phyloP scores from a whole-genome alignment of 371 early-diverging fungal species.

The Chytridium lagenaria region DNA sequence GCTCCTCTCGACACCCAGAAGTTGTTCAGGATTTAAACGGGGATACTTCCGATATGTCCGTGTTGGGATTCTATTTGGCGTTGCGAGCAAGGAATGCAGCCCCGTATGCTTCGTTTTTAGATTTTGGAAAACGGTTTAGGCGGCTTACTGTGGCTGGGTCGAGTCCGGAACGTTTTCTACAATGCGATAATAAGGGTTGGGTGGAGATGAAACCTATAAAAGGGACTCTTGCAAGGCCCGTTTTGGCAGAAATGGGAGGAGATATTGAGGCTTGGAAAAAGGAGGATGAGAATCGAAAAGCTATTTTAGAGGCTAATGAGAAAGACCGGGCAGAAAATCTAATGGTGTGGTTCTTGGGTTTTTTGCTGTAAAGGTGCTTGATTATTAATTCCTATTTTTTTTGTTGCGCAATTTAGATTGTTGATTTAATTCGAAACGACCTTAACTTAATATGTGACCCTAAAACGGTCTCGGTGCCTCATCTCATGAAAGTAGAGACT shows the following conservation, averaged over 20 bases:
- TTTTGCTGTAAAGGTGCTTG: background rate
- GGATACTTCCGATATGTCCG: background rate
- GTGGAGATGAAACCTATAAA: constrained; percentile 97
- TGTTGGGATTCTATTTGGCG: constrained; percentile 64
- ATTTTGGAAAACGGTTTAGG: constrained; percentile 35
- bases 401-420: constrained; percentile 73
- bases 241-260: constrained; percentile 31
- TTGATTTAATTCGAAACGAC: constrained; percentile 95
- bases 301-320: constrained; percentile 68
- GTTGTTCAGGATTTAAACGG: background rate
- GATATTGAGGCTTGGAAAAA: constrained; percentile 37
- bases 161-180: constrained; percentile 89
- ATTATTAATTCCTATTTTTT: constrained; percentile 19
- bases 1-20: too few relatives aligned
- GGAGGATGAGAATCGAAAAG: constrained; percentile 61
- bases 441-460: constrained; percentile 71
- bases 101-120: constrained; percentile 81
- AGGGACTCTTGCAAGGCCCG: constrained; percentile 72
- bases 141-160: constrained; percentile 57
- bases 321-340: constrained; percentile 96
- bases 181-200: constrained; percentile 57
- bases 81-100: constrained; percentile 85
- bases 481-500: constrained; percentile 87
- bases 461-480: constrained; percentile 76
- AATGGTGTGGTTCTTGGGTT: constrained; percentile 69